Evolutionary conservation across 1,284 basidiomycete genomes (phyloP).

Genomic region (Leccinum fuscescens): DNA sequence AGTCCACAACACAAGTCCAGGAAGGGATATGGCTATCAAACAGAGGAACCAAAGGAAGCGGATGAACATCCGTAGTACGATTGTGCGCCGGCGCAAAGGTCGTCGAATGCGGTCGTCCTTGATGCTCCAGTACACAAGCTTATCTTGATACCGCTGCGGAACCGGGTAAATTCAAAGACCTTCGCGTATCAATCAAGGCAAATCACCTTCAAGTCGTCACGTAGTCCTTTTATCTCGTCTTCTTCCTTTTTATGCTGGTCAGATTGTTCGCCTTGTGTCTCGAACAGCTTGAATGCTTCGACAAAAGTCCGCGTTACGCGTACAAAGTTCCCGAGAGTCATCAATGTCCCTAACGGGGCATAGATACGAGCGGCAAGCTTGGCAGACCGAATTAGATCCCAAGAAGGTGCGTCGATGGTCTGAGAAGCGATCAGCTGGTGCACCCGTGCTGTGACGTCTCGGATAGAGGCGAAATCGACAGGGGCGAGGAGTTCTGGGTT

Average conservation of each 20-base stretch:
- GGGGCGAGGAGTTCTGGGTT: constrained; percentile 72
- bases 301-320: constrained; percentile 71
- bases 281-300: constrained; percentile 64
- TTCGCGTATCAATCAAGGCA: not conserved
- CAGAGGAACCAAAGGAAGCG: constrained; percentile 62
- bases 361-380: constrained; percentile 79
- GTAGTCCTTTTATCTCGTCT: constrained; percentile 41
- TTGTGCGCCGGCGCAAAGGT: constrained; percentile 53
- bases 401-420: constrained; percentile 79
- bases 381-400: constrained; percentile 71
- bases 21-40: constrained; percentile 69
- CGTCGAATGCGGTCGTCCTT: constrained; percentile 80
- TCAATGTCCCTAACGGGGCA: constrained; percentile 76
- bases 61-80: constrained; percentile 57
- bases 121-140: constrained; percentile 60
- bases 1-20: constrained; percentile 81
- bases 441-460: constrained; percentile 60
- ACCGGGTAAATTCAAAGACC: constrained; percentile 1
- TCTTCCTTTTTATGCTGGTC: constrained; percentile 13
- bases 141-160: constrained; percentile 67
- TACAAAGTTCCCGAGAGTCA: constrained; percentile 80
- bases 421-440: constrained; percentile 70
- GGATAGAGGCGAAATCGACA: constrained; percentile 58
- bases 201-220: constrained; percentile 61
- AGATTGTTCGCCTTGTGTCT: constrained; percentile 27